Percentiles rank a stretch among this genome's conserved stretches.
These are phyloP conservation scores for Chlorella vulgaris DNA, from an alignment of 139 green algal genomes.

Conservation along the genomic window DNA sequence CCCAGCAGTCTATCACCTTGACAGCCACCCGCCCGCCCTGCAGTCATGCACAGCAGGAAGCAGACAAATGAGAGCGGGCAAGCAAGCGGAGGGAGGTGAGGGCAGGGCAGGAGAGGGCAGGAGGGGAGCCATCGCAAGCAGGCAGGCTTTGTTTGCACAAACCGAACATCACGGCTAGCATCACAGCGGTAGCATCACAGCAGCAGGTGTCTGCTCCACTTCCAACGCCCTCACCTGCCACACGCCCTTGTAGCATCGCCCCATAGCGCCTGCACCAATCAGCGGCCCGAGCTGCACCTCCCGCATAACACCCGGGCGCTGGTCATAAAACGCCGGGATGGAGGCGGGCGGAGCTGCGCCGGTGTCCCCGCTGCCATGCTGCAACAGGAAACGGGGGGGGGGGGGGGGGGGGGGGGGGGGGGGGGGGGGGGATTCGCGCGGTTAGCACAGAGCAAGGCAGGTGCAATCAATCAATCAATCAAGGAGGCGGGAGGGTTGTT, in stretches of 20 bases:
- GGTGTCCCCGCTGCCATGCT: too few species aligned
- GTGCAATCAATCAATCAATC: too few species aligned
- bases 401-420: too few species aligned
- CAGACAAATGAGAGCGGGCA: neutral
- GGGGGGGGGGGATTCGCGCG: too few species aligned
- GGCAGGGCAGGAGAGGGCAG: neutral
- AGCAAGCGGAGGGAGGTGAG: neutral
- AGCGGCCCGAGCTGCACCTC: constrained; percentile 69
- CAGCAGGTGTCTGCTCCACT: too few species aligned
- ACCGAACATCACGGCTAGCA: too few species aligned
- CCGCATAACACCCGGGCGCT: constrained; percentile 4
- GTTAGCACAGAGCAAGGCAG: too few species aligned
- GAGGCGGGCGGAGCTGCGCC: neutral
- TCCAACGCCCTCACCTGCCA: constrained; percentile 58
- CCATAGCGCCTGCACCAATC: constrained; percentile 58
- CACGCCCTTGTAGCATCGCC: constrained; percentile 56
- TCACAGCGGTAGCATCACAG: too few species aligned
- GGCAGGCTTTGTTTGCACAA: too few species aligned
- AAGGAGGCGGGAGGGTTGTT: too few species aligned
- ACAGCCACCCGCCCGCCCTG: constrained; percentile 55
- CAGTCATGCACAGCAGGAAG: neutral
- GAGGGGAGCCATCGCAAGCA: neutral
- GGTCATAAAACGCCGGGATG: neutral
- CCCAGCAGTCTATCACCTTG: constrained; percentile 56
- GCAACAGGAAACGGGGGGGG: neutral